phyloP scores from a whole-genome alignment of 352 stramenopile genomes.

The Phytophthora podocarpi region DNA sequence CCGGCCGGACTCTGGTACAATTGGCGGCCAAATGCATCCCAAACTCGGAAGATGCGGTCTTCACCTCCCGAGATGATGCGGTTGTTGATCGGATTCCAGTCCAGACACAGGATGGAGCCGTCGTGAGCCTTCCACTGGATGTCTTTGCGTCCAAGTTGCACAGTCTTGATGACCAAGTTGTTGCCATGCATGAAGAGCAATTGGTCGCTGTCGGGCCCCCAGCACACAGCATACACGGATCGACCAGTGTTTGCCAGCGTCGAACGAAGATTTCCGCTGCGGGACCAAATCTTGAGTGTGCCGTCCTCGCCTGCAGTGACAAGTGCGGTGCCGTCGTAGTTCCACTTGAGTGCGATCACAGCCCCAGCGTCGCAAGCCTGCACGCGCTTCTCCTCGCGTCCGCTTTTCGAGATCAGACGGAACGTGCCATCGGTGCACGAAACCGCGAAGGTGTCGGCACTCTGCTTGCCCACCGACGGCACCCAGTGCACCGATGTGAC shows the following conservation, averaged over 20 bases:
- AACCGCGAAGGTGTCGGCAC: slow-evolving; percentile 86
- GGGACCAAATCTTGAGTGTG: slow-evolving; percentile 93
- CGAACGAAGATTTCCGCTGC: slow-evolving; percentile 86
- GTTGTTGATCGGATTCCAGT: slow-evolving; percentile 94
- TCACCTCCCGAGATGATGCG: slow-evolving; percentile 92
- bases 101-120: slow-evolving; percentile 89
- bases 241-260: slow-evolving; percentile 82
- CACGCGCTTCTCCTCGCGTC: slow-evolving; percentile 93
- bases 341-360: slow-evolving; percentile 92
- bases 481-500: slow-evolving; percentile 85
- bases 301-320: slow-evolving; percentile 93
- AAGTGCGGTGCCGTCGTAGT: slow-evolving; percentile 91
- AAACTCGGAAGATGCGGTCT: slow-evolving; percentile 93
- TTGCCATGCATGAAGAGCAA: slow-evolving; percentile 88
- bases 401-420: slow-evolving; percentile 88
- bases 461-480: slow-evolving; percentile 82
- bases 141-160: slow-evolving; percentile 87
- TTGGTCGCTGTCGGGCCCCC: slow-evolving; percentile 92
- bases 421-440: slow-evolving; percentile 92
- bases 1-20: slow-evolving; percentile 85
- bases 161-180: slow-evolving; percentile 92
- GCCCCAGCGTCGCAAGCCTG: slow-evolving; percentile 80
- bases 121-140: slow-evolving; percentile 93
- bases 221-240: slow-evolving; percentile 91
- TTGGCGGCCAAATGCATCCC: slow-evolving; percentile 92